Percentiles rank a stretch among this genome's conserved stretches.
phyloP scores from a whole-genome alignment of 352 stramenopile genomes.

The Globisporangium yorkense region DNA sequence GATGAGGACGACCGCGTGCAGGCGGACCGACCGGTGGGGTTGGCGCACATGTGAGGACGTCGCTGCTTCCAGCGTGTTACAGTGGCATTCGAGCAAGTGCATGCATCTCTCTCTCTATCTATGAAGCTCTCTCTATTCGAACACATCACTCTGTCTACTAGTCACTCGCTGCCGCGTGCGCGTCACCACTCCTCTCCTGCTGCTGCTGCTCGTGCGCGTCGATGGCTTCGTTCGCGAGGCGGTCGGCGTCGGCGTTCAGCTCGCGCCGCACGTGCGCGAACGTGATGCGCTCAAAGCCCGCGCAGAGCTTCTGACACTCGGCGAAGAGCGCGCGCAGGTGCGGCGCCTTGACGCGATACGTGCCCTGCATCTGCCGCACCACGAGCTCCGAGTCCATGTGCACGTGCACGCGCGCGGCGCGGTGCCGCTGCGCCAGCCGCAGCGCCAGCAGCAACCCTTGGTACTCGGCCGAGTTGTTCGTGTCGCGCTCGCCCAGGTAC shows the following conservation, averaged over 20 bases:
- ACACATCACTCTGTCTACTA: too few relatives aligned
- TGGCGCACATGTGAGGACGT: constrained; percentile 15
- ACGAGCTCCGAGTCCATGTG: constrained; percentile 81
- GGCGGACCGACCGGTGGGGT: constrained; percentile 27
- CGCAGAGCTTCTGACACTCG: constrained; percentile 31
- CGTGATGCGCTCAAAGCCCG: constrained; percentile 24
- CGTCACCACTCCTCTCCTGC: neutral
- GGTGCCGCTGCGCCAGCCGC: constrained; percentile 35
- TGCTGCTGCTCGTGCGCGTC: constrained; percentile 25
- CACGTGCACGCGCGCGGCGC: constrained; percentile 31
- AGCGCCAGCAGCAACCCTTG: constrained; percentile 55
- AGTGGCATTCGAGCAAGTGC: neutral
- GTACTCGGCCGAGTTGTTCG: constrained; percentile 76
- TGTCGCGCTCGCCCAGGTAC: constrained; percentile 57
- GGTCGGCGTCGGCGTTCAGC: constrained; percentile 48
- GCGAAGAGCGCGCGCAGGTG: constrained; percentile 41
- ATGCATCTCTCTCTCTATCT: neutral
- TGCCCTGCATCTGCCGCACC: constrained; percentile 65
- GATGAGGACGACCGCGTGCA: constrained; percentile 57
- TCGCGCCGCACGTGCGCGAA: constrained; percentile 49
- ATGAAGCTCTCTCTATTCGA: neutral
- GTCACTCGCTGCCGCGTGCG: too few relatives aligned
- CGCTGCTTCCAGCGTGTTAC: neutral
- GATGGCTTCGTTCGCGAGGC: constrained; percentile 62
- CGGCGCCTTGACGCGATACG: constrained; percentile 64